These are phyloP conservation scores for Globisporangium solare DNA, from an alignment of 352 stramenopile genomes.

Conservation along the genomic window DNA sequence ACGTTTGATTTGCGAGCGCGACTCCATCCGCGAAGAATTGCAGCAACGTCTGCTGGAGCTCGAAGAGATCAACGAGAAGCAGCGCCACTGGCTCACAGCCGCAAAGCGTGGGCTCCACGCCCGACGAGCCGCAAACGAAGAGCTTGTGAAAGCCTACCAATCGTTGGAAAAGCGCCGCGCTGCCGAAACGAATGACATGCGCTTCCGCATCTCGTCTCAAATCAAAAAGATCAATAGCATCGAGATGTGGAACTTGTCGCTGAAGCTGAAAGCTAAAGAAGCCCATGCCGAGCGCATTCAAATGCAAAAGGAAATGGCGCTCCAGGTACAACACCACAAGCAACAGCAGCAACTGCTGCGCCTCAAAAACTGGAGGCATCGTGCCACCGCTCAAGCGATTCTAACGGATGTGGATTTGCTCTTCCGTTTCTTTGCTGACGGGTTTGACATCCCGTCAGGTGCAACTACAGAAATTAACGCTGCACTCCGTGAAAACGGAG, in stretches of 20 bases:
- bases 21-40: constrained; percentile 30
- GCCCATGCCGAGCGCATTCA: constrained; percentile 42
- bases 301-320: constrained; percentile 37
- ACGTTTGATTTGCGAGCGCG: constrained; percentile 41
- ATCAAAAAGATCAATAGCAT: constrained; percentile 68
- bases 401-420: constrained; percentile 63
- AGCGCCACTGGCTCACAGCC: constrained; percentile 68
- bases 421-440: constrained; percentile 66
- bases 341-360: constrained; percentile 57
- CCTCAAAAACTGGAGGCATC: constrained; percentile 69
- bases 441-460: constrained; percentile 48
- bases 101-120: constrained; percentile 57
- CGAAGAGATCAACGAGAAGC: constrained; percentile 33
- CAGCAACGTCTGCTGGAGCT: constrained; percentile 28
- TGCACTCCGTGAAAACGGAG: constrained; percentile 46
- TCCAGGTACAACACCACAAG: constrained; percentile 47
- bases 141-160: constrained; percentile 54
- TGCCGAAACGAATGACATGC: constrained; percentile 76
- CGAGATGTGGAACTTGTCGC: constrained; percentile 78
- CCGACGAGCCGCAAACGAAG: constrained; percentile 65
- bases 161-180: constrained; percentile 69
- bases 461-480: constrained; percentile 42
- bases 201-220: constrained; percentile 61
- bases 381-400: constrained; percentile 54
- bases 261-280: constrained; percentile 69